Conservation (phyloP, 169 alveolate genomes). For the Besnoitia besnoiti region DNA sequence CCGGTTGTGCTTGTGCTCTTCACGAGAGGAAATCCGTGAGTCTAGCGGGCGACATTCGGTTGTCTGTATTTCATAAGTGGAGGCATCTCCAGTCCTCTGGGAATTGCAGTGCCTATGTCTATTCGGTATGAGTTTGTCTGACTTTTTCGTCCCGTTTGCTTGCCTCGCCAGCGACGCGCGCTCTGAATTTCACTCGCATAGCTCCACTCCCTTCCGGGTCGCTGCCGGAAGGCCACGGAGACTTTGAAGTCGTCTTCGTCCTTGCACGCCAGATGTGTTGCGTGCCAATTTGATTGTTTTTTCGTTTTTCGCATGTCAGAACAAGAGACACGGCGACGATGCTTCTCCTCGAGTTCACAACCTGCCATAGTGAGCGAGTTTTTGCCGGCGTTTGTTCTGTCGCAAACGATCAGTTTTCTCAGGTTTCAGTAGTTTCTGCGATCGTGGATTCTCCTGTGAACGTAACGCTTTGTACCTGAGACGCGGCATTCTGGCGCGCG, state of each 20-base stretch:
- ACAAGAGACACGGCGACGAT: background rate
- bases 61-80: no score
- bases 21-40: background rate
- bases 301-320: background rate
- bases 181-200: no score
- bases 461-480: no score
- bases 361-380: background rate
- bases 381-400: no score
- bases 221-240: background rate
- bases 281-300: background rate
- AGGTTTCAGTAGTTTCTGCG: no score
- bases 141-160: background rate
- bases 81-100: background rate
- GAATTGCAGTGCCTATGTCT: no score
- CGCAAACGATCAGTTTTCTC: no score
- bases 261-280: no score
- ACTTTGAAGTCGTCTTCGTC: background rate
- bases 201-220: background rate
- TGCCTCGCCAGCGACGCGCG: background rate
- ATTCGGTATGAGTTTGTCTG: background rate
- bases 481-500: no score
- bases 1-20: background rate
- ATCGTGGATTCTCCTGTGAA: no score
- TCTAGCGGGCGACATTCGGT: background rate
- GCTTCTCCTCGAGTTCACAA: background rate